phyloP scores from a whole-genome alignment of 176 grass and related monocot genomes.

The Secale cereale region DNA sequence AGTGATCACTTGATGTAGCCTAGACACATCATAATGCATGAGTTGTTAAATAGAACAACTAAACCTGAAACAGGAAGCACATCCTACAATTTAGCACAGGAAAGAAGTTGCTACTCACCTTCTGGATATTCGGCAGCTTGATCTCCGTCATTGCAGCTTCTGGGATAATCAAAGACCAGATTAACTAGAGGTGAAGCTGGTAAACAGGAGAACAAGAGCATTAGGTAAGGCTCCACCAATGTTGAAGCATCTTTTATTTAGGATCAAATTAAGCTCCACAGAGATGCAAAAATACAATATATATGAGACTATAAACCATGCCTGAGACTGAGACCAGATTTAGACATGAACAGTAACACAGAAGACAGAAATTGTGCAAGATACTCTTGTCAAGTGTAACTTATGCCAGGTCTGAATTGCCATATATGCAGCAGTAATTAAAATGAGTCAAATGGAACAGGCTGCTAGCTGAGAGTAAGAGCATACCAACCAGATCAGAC shows the following conservation, averaged over 20 bases:
- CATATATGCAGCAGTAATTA: background rate
- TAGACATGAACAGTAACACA: background rate
- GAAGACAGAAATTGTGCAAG: background rate
- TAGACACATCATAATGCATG: constrained; percentile 26
- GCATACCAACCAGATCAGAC: background rate
- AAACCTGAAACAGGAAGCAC: constrained; percentile 4
- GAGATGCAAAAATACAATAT: background rate
- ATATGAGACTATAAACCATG: background rate
- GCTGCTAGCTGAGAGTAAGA: background rate
- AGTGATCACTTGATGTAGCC: constrained; percentile 48
- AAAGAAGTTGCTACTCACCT: constrained; percentile 44
- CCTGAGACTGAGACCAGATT: background rate
- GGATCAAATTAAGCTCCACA: constrained; percentile 20
- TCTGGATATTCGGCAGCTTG: constrained; percentile 40
- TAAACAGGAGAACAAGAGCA: constrained; percentile 19
- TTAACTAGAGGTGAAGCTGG: constrained; percentile 22
- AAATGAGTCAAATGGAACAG: background rate
- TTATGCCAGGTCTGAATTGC: background rate
- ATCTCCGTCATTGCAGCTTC: constrained; percentile 50
- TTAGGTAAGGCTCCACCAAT: constrained; percentile 1
- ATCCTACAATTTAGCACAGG: constrained; percentile 16
- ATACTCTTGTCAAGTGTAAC: background rate
- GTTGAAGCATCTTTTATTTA: constrained; percentile 7
- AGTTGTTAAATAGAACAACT: constrained; percentile 23
- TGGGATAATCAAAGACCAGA: constrained; percentile 32